These are phyloP conservation scores for Taphrina betulina DNA, from an alignment of 1,139 yeast genomes.

Conservation along the genomic window DNA sequence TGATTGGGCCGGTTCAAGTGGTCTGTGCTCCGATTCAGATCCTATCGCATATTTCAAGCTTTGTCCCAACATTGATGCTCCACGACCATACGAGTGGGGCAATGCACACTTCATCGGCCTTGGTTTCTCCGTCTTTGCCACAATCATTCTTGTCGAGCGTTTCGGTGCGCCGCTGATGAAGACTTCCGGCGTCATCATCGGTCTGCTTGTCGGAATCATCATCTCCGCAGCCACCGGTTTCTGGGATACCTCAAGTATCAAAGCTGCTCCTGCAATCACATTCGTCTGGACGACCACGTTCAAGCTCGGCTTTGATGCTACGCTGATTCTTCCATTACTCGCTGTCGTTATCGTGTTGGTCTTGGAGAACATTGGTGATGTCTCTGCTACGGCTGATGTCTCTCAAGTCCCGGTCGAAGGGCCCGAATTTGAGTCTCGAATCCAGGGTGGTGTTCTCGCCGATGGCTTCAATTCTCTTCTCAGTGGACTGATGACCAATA, in stretches of 20 bases:
- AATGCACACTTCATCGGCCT: slow-evolving; percentile 80
- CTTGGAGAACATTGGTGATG: slow-evolving; percentile 92
- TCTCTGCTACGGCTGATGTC: slow-evolving; percentile 89
- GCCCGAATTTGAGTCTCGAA: slow-evolving; percentile 70
- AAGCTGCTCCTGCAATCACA: slow-evolving; percentile 75
- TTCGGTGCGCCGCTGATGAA: slow-evolving; percentile 96
- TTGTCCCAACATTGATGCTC: slow-evolving; percentile 53
- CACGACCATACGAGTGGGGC: slow-evolving; percentile 69
- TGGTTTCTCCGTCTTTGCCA: slow-evolving; percentile 74
- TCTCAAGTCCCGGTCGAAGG: slow-evolving; percentile 82
- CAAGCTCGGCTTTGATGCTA: slow-evolving; percentile 71
- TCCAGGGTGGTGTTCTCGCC: slow-evolving; percentile 88
- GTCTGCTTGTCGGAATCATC: slow-evolving; percentile 80
- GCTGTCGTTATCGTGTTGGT: slow-evolving; percentile 76
- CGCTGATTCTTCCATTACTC: slow-evolving; percentile 75
- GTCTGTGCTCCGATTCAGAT: slow-evolving; percentile 44
- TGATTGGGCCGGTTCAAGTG: slow-evolving; percentile 89
- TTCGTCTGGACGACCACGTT: slow-evolving; percentile 87
- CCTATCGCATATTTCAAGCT: slow-evolving; percentile 50
- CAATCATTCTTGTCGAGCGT: slow-evolving; percentile 72
- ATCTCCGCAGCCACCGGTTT: slow-evolving; percentile 90
- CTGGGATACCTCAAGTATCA: slow-evolving; percentile 58
- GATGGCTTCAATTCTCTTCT: slow-evolving; percentile 70
- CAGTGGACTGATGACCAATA: slow-evolving; percentile 63
- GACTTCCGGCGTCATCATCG: slow-evolving; percentile 84